Evolutionary conservation across 805 yeast species (phyloP), one percentile per base, ranked within the genome.

Genomic region (Nakazawaea pomicola): DNA sequence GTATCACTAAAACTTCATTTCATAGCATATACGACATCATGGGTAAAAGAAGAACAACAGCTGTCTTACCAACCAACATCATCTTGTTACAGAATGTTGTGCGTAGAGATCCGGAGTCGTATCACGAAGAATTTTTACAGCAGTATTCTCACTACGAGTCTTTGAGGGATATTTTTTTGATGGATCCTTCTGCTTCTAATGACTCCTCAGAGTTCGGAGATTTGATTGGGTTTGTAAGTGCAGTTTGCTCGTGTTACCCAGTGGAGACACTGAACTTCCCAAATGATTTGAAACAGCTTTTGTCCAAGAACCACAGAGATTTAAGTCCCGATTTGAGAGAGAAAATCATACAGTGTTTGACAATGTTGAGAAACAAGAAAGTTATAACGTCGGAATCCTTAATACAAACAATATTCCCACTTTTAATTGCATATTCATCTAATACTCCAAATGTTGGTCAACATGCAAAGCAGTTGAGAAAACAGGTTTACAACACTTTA

Each of bases 61-160:
- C 97, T 34, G 74, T 90, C 43, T 68, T 91, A 57, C 98, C 98
- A 9, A 85, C 89, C 15, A 93, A 93, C 62, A 84, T 93, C 57
- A 90, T 95, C 29, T 67, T 91, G 47, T 65, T 93, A 46, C 99
- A 93, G 65, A 93, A 93, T 60, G 71, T 93, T 49, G 95, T 93
- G 8, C 83, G 90, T 52, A 74, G 97, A 53, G 99, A 93, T 60
- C 97, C 99, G 2, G 84, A 76, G 52, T 90, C 98, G 0, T 93
- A 93, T 59, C 78, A 79, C 45, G 99, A 93, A 62, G 99, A 93
- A 61, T 93, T 93, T 61, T 61, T 83, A 29, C 93, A 89, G 53
- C 99, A 93, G 58, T 88, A 83, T 58, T 77, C 93, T 39, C 98
- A 93, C 60, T 93, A 93, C 62, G 89, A 83, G 57, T 85, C 98